Base-by-base conservation (phyloP, 306 rosid genomes). In the Fragaria iinumae region DNA sequence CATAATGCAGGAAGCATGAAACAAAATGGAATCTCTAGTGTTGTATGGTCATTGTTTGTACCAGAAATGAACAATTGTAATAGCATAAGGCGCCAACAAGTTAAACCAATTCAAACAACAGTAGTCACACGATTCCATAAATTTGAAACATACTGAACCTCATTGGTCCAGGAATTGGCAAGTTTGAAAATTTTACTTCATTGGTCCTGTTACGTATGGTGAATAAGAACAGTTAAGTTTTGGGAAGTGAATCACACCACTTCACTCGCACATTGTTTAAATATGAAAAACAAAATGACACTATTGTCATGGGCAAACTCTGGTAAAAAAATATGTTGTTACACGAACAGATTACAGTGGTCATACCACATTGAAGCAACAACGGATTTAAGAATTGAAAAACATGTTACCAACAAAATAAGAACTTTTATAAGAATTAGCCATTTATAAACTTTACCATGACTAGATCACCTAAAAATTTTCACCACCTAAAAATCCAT, bases 391-490 rank as follows among this genome's bases (percentile, higher is more conserved):
- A 8, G 67, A 48, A 50, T 18, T 21, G 16, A 32, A 23, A 60
- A 21, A 70, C 39, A 27, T 44, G 8, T 3, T 43, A 10, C 32
- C 29, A 59, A 74, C 23, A 25, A 57, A 43, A 57, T 25, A 25
- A 5, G 41, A 56, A 48, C 32, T 39, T 59, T 14, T 3, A 12
- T 57, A 39, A 14, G 68, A 72, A 59, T 70, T 34, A 16, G 63
- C 69, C 63, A 34, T 64, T 63, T 55, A 55, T 21, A 74, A 62
- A 76, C 57, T 44, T 63, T 36, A 72, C 56, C 47, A 65, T 16
- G n/a, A 77, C 71, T 62, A 34, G 48, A 63, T 57, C 20, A 47
- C 72, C 43, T 18, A 68, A 8, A 21, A 52, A 76, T 39, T 41
- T 53, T 20, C 32, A 45, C 36, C 38, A 65, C 59, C 4, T 59